A percentile compares a stretch with the other conserved stretches of the same genome.
Conservation (phyloP, 495 filamentous ascomycete species). For the Daldinia grandis region DNA sequence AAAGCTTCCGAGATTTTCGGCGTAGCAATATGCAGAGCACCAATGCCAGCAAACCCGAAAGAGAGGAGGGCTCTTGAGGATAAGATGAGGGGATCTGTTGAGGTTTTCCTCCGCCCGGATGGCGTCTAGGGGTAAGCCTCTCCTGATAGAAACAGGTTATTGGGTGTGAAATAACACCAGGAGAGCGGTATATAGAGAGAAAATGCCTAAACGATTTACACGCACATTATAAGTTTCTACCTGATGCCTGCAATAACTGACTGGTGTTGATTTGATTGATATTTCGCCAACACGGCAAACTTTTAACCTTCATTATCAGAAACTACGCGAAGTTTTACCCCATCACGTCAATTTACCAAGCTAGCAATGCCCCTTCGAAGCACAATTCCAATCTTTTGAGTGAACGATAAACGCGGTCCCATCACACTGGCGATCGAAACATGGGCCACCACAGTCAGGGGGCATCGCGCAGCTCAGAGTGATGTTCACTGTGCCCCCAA, state of each 20-base stretch:
- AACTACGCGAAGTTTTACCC: not conserved
- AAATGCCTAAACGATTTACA: not conserved
- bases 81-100: slow-evolving; percentile 50
- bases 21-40: slow-evolving; percentile 53
- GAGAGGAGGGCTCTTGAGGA: slow-evolving; percentile 58
- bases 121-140: not conserved
- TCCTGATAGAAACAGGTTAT: not conserved
- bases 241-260: not conserved
- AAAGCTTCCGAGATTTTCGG: slow-evolving; percentile 59
- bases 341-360: not conserved
- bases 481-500: not conserved
- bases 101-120: slow-evolving; percentile 50
- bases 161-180: not conserved
- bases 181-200: slow-evolving; percentile 5
- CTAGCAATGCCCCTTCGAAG: no score
- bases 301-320: not conserved
- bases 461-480: not conserved
- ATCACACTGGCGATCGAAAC: not conserved
- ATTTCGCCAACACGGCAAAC: not conserved
- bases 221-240: not conserved
- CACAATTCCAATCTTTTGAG: not conserved
- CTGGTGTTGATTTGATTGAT: not conserved
- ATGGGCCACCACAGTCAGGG: not conserved
- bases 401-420: not conserved
- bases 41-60: slow-evolving; percentile 53